Evolutionary conservation across 108 stramenopile species (phyloP).

Genomic region (Poteriospumella lacustris): DNA sequence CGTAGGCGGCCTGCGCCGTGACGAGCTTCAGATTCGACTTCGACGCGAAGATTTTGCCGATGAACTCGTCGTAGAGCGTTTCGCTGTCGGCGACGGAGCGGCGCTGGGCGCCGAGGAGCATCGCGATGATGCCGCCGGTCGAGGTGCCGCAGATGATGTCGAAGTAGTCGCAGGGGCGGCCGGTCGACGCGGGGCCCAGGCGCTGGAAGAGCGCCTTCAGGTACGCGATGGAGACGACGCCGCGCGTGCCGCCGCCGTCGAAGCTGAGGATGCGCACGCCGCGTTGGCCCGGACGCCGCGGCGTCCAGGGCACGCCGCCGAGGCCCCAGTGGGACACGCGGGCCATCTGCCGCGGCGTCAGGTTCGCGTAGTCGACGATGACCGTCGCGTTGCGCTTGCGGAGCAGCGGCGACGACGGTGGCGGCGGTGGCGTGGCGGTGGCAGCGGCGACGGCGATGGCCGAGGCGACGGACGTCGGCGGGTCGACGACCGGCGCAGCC

Average conservation of each 20-base stretch:
- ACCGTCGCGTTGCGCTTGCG: neutral
- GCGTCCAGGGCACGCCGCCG: neutral
- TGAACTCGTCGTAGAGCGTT: constrained; percentile 42
- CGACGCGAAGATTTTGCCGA: constrained; percentile 36
- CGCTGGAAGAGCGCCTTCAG: constrained; percentile 38
- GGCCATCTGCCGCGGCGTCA: neutral
- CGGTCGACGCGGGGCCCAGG: constrained; percentile 8
- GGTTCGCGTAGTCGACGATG: neutral
- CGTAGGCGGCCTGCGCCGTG: constrained; percentile 33
- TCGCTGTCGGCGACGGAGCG: constrained; percentile 33
- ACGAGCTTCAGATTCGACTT: constrained; percentile 30
- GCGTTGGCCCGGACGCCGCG: constrained; percentile 1
- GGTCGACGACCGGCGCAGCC: too few species aligned
- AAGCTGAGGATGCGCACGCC: constrained; percentile 45
- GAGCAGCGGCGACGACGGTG: neutral
- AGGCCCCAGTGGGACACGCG: neutral
- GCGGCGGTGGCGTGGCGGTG: neutral
- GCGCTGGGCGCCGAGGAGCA: constrained; percentile 30
- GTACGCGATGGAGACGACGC: constrained; percentile 36
- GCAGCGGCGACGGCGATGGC: neutral
- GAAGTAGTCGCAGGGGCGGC: constrained; percentile 42
- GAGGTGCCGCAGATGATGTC: constrained; percentile 49
- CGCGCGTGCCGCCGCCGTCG: constrained; percentile 51
- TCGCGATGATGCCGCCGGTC: constrained; percentile 49
- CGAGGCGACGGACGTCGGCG: too few species aligned